Conservation (phyloP, 192 early-diverging fungal species). For the Coemansia sp. region DNA sequence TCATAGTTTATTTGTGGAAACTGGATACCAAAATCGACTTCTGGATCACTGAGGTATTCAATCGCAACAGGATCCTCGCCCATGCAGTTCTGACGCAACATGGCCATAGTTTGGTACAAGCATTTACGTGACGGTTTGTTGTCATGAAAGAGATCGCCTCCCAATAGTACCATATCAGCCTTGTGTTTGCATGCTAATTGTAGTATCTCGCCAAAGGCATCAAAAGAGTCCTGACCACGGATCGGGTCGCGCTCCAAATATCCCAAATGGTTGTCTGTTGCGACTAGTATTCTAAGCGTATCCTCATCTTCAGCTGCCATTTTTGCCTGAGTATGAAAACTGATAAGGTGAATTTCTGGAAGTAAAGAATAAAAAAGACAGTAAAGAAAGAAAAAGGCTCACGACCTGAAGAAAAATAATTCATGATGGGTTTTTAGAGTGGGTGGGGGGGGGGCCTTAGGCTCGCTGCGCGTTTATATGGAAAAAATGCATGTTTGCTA, state of each 20-base stretch:
- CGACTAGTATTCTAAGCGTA: conserved; percentile 65
- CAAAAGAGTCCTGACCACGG: conserved; percentile 79
- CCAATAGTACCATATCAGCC: conserved; percentile 90
- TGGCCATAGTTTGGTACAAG: conserved; percentile 65
- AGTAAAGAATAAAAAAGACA: not conserved
- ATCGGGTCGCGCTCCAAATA: conserved; percentile 89
- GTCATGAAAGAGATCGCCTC: conserved; percentile 96
- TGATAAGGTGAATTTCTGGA: not conserved
- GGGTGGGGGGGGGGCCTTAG: no score
- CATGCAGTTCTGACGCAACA: conserved; percentile 68
- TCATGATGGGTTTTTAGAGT: not conserved
- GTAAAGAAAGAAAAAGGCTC: conserved; percentile 3
- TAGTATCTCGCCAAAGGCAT: conserved; percentile 88
- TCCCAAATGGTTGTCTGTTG: conserved; percentile 95
- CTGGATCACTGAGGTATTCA: conserved; percentile 76
- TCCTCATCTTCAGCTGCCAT: conserved; percentile 10
- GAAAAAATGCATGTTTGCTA: no score
- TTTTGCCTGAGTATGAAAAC: not conserved
- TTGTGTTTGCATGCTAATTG: conserved; percentile 58
- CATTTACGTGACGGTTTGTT: conserved; percentile 84
- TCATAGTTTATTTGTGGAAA: conserved; percentile 78
- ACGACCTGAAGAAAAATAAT: conserved; percentile 2
- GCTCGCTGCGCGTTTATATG: not conserved
- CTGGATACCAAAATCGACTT: conserved; percentile 64
- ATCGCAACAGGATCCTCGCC: conserved; percentile 67